Evolutionary conservation across 2,329 filamentous ascomycete species (phyloP), one percentile per base, ranked within the genome.

Genomic region (Alternaria burnsii): DNA sequence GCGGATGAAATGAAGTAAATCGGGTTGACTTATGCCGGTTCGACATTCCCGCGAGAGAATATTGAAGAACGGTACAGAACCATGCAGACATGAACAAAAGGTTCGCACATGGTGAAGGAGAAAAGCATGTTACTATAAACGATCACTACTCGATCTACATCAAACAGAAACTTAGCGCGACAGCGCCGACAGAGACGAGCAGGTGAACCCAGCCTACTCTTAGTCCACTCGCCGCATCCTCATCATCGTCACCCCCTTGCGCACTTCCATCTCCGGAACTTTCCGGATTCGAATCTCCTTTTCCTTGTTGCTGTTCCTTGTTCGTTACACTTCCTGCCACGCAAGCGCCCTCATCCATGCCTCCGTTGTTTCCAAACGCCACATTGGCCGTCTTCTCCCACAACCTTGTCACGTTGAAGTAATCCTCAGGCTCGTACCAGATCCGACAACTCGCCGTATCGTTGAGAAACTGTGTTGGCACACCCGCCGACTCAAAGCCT

Each of bases 371-470:
- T 0, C 63, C 69, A 65, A 73, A 78, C 36, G 71, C 72, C 1
- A 73, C 68, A 8, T 66, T 56, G 4, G 71, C 73, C 3, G 67
- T 70, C 59, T 76, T 78, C 30, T 76, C 78, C 88, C 88, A 90
- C 34, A 86, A 69, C n/a, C 75, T 78, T 2, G 79, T 80, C 2
- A 85, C 81, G 58, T 87, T 81, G 4, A 81, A 74, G 34, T 86
- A 74, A 75, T 87, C 88, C 3, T 80, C 74, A 16, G 80, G 71
- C 2, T 87, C 88, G 61, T 85, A 89, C 70, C 84, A 90, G 12
- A 89, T 72, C 5, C 87, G 80, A 65, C 88, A 90, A 65, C 88
- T 85, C 1, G 88, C 85, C 1, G 86, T 82, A 63, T 89, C 84
- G 57, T 87, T 86, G 2, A 85, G 76, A 68, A 89, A 90, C 66